phyloP scores from a whole-genome alignment of 2,329 filamentous ascomycete genomes.

The Aspergillus carbonarius region DNA sequence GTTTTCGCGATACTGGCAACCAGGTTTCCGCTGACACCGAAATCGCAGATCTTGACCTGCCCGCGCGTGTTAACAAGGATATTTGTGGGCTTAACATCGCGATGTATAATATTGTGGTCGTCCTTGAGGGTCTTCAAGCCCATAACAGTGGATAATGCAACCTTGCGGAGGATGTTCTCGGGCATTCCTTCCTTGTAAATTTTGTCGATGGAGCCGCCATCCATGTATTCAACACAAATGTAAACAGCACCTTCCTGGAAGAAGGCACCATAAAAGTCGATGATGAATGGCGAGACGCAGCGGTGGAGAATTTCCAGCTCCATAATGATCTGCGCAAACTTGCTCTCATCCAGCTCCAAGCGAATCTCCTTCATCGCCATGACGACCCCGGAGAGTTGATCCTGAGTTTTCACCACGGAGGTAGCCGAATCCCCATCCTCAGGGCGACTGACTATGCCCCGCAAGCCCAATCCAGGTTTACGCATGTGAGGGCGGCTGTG shows the following conservation, averaged over 20 bases:
- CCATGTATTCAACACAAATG: slow-evolving; percentile 99
- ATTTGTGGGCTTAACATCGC: slow-evolving; percentile 98
- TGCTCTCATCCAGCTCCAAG: slow-evolving; percentile 91
- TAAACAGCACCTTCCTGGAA: slow-evolving; percentile 99
- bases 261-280: slow-evolving; percentile 98
- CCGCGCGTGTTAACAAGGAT: slow-evolving; percentile 87
- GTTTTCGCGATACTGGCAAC: slow-evolving; percentile 98
- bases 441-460: slow-evolving; percentile 56
- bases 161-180: slow-evolving; percentile 83
- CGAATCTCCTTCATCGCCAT: slow-evolving; percentile 99
- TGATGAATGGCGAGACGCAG: slow-evolving; percentile 92
- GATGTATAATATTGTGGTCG: slow-evolving; percentile 98
- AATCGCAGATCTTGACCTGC: slow-evolving; percentile 97
- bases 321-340: slow-evolving; percentile 96
- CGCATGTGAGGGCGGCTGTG: slow-evolving; percentile 71
- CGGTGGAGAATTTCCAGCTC: slow-evolving; percentile 94
- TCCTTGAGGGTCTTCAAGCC: slow-evolving; percentile 93
- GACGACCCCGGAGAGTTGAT: slow-evolving; percentile 61
- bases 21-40: slow-evolving; percentile 93
- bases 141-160: slow-evolving; percentile 84
- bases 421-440: slow-evolving; percentile 19
- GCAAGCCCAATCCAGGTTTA: slow-evolving; percentile 59
- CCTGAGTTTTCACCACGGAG: slow-evolving; percentile 16
- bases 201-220: slow-evolving; percentile 96
- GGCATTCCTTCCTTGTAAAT: slow-evolving; percentile 88